A percentile compares a stretch with the other conserved stretches of the same genome.
Conservation (phyloP, 176 grass and related monocot species). For the Alloteropsis semialata region DNA sequence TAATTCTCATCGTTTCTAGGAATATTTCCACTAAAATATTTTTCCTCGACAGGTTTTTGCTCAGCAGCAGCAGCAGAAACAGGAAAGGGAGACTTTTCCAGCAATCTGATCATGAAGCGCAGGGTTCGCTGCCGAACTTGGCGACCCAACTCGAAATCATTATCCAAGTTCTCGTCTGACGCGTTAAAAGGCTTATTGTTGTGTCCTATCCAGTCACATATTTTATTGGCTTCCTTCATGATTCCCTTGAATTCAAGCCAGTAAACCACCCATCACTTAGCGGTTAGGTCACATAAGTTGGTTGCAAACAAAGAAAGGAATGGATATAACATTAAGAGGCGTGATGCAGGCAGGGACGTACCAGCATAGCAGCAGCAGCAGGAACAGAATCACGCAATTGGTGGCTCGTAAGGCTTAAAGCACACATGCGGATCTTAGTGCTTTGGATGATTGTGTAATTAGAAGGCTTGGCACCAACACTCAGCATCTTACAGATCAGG, state of each 20-base stretch:
- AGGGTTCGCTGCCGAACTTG: neutral
- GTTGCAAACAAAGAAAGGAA: neutral
- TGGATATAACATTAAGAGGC: neutral
- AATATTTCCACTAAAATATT: neutral
- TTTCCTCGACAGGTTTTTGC: neutral
- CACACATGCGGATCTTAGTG: neutral
- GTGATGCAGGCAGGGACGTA: neutral
- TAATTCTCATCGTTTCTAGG: neutral
- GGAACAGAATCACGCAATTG: neutral
- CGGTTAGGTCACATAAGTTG: neutral
- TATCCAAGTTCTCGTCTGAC: neutral
- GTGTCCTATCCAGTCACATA: neutral
- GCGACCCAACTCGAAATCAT: neutral
- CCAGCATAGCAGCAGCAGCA: conserved; percentile 11
- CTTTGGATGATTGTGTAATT: neutral
- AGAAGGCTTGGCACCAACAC: neutral
- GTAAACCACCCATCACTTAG: neutral
- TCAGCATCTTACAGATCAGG: no score
- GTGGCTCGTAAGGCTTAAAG: neutral
- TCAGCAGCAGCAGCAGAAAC: neutral
- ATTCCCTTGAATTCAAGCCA: conserved; percentile 17
- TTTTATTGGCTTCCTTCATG: neutral
- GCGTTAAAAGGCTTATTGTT: neutral
- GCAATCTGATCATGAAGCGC: neutral
- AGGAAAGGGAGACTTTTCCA: neutral